Percentiles rank a stretch among this genome's conserved stretches.
These are phyloP conservation scores for Eutypella sp. DNA, from an alignment of 2,329 filamentous ascomycete species.

Conservation along the genomic window DNA sequence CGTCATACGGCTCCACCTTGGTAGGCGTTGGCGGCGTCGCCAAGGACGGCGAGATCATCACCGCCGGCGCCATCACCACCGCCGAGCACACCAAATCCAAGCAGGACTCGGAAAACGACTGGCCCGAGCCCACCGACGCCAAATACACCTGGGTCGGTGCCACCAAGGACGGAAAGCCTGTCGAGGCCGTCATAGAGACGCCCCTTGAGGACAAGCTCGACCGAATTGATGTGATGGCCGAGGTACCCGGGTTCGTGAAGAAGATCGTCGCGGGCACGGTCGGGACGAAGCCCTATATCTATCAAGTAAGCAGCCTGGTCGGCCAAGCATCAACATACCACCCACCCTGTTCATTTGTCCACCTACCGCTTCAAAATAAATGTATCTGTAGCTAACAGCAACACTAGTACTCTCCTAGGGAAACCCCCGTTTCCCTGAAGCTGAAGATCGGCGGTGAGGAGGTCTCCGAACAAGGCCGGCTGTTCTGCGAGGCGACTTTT, in stretches of 20 bases:
- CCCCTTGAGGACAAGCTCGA: constrained; percentile 67
- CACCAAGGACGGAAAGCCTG: constrained; percentile 67
- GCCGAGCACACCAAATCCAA: constrained; percentile 66
- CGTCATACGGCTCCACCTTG: constrained; percentile 81
- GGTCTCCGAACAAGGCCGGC: constrained; percentile 67
- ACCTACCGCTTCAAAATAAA: too few relatives aligned
- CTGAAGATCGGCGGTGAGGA: constrained; percentile 80
- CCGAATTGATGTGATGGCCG: constrained; percentile 90
- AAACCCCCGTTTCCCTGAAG: constrained; percentile 66
- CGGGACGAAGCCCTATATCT: constrained; percentile 96
- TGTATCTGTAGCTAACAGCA: constrained; percentile 16
- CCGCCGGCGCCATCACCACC: constrained; percentile 60
- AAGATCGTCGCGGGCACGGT: constrained; percentile 81
- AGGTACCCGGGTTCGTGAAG: constrained; percentile 95
- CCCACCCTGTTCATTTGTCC: too few relatives aligned
- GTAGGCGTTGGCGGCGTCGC: constrained; percentile 80
- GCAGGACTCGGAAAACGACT: constrained; percentile 73
- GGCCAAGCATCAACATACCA: too few relatives aligned
- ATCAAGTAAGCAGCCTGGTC: constrained; percentile 68
- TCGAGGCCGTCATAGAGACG: constrained; percentile 66
- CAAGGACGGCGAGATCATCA: constrained; percentile 75
- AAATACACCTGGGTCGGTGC: constrained; percentile 76
- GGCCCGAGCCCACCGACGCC: constrained; percentile 77
- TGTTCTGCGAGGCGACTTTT: constrained; percentile 94
- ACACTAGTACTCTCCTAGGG: constrained; percentile 63